A percentile compares a stretch with the other conserved stretches of the same genome.
phyloP scores from a whole-genome alignment of 139 green algal species.

The Micromonas commoda region DNA sequence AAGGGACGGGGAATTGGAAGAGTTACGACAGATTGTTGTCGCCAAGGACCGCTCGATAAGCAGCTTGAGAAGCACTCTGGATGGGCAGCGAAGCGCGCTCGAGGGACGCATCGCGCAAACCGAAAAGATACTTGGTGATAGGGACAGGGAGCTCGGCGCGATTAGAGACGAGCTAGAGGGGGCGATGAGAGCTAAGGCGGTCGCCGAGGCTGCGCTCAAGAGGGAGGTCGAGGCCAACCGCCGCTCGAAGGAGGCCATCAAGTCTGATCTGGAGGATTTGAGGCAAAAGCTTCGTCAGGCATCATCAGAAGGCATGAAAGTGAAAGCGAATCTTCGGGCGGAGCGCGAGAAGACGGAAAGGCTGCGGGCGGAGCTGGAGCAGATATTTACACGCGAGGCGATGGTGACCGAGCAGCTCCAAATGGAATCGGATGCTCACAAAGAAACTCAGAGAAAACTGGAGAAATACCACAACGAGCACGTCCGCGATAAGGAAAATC shows the following conservation, averaged over 20 bases:
- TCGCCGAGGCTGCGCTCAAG: neutral
- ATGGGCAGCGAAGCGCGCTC: neutral
- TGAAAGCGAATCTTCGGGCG: neutral
- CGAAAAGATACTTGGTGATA: neutral
- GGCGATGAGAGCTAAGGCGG: neutral
- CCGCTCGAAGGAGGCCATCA: neutral
- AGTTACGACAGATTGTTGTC: too few species aligned
- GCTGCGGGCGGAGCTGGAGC: neutral
- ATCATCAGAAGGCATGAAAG: too few species aligned
- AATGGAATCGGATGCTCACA: too few species aligned
- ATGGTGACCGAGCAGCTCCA: neutral
- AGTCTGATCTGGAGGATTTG: neutral
- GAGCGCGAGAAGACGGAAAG: neutral
- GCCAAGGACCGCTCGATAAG: too few species aligned
- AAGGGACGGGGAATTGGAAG: too few species aligned
- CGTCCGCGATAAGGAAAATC: too few species aligned
- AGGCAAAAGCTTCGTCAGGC: too few species aligned
- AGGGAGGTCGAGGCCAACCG: conserved; percentile 15
- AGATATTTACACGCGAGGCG: neutral
- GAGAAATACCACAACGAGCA: too few species aligned
- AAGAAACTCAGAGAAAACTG: too few species aligned
- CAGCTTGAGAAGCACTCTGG: neutral
- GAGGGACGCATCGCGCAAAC: neutral
- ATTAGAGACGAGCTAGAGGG: neutral
- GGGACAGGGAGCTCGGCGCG: neutral